These are phyloP conservation scores for Boletus mariae DNA, from an alignment of 1,284 basidiomycete genomes.

Conservation along the genomic window DNA sequence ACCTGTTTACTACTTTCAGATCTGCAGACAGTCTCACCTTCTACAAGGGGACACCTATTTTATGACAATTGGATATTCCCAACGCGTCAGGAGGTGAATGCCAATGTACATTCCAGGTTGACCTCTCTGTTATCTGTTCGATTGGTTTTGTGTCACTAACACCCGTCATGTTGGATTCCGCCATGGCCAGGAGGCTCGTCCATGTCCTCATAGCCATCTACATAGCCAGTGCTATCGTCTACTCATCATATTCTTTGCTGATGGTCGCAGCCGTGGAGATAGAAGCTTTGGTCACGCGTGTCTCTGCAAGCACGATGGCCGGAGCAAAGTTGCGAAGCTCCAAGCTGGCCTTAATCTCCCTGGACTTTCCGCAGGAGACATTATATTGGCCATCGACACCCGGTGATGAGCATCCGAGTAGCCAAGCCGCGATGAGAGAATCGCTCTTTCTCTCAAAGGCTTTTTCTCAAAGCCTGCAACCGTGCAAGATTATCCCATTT, in stretches of 20 bases:
- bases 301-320: neutral
- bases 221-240: slow-evolving; percentile 30
- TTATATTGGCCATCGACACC: slow-evolving; percentile 18
- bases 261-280: slow-evolving; percentile 17
- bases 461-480: slow-evolving; percentile 63
- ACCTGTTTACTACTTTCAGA: no score
- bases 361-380: slow-evolving; percentile 11
- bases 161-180: slow-evolving; percentile 10
- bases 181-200: slow-evolving; percentile 15
- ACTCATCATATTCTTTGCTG: slow-evolving; percentile 34
- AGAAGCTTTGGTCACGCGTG: slow-evolving; percentile 10
- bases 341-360: slow-evolving; percentile 1
- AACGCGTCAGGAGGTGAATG: slow-evolving; percentile 9
- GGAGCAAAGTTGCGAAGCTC: neutral
- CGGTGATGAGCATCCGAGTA: slow-evolving; percentile 15
- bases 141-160: neutral
- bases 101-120: slow-evolving; percentile 16
- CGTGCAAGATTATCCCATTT: slow-evolving; percentile 73
- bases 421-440: slow-evolving; percentile 36
- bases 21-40: neutral
- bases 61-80: neutral
- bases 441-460: slow-evolving; percentile 59
- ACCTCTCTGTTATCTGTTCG: neutral
- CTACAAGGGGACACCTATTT: neutral
- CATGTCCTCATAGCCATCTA: slow-evolving; percentile 26